Percentiles rank a stretch among this genome's conserved stretches.
Evolutionary conservation across 768 basidiomycete species (phyloP).

Genomic region (Pholiota conissans): DNA sequence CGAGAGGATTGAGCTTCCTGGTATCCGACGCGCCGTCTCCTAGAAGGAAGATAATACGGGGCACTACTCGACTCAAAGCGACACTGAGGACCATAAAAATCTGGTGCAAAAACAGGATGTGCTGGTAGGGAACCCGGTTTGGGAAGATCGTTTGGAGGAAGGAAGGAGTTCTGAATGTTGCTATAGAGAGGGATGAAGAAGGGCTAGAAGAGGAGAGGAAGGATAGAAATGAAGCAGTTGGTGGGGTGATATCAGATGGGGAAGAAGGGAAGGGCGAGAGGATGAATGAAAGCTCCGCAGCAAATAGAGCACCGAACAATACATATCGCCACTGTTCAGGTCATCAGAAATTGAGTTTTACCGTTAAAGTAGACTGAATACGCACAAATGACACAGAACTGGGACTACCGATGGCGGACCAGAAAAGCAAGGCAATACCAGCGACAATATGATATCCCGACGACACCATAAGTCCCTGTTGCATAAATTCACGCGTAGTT

Average conservation of each 20-base stretch:
- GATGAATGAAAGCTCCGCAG: slow-evolving; percentile 64
- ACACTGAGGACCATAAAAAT: slow-evolving; percentile 74
- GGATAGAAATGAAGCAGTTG: neutral
- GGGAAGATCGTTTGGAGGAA: slow-evolving; percentile 50
- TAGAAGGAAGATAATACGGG: slow-evolving; percentile 54
- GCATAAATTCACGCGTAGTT: slow-evolving; percentile 71
- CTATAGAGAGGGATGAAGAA: slow-evolving; percentile 15
- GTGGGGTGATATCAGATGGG: slow-evolving; percentile 8
- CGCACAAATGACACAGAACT: slow-evolving; percentile 68
- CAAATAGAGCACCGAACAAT: slow-evolving; percentile 61
- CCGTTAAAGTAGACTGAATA: slow-evolving; percentile 25
- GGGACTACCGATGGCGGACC: slow-evolving; percentile 58
- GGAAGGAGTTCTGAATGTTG: slow-evolving; percentile 20
- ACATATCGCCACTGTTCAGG: slow-evolving; percentile 73
- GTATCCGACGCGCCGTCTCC: slow-evolving; percentile 11
- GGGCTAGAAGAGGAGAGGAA: slow-evolving; percentile 2
- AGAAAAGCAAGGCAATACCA: slow-evolving; percentile 55
- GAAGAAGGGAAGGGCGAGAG: slow-evolving; percentile 54
- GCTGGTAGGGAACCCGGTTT: slow-evolving; percentile 68
- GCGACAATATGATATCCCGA: slow-evolving; percentile 69
- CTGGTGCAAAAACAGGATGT: slow-evolving; percentile 76
- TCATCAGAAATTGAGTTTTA: slow-evolving; percentile 3
- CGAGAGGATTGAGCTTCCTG: slow-evolving; percentile 30
- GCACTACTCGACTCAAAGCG: slow-evolving; percentile 69
- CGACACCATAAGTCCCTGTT: slow-evolving; percentile 60